phyloP scores from a whole-genome alignment of 192 early-diverging fungal genomes.

The Backusella psychrophila region DNA sequence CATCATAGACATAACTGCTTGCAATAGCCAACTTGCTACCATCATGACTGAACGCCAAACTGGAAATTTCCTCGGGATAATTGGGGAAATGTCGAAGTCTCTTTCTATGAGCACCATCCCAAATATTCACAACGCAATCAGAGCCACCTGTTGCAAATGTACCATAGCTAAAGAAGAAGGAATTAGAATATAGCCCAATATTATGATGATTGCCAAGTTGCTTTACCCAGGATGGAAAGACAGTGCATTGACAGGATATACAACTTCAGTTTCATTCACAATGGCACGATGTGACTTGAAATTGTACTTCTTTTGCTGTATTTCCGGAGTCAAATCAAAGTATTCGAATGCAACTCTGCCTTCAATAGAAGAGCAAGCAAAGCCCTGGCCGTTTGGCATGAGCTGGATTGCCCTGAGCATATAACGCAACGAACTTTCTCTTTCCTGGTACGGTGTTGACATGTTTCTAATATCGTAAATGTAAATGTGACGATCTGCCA shows the following conservation, averaged over 20 bases:
- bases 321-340: conserved; percentile 68
- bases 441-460: conserved; percentile 61
- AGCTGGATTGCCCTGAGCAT: conserved; percentile 83
- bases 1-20: conserved; percentile 92
- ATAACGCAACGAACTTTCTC: conserved; percentile 84
- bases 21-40: conserved; percentile 84
- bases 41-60: conserved; percentile 78
- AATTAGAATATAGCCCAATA: background rate
- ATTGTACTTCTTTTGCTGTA: conserved; percentile 83
- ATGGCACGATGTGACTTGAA: conserved; percentile 95
- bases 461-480: conserved; percentile 90
- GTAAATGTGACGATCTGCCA: conserved; percentile 71
- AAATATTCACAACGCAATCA: conserved; percentile 87
- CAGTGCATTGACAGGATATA: conserved; percentile 92
- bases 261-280: conserved; percentile 72
- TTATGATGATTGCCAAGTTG: too few relatives aligned
- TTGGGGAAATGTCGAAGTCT: conserved; percentile 77
- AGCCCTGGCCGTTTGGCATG: conserved; percentile 85
- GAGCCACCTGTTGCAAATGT: conserved; percentile 97
- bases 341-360: conserved; percentile 94
- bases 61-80: conserved; percentile 80
- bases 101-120: conserved; percentile 93
- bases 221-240: conserved; percentile 87
- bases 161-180: conserved; percentile 54
- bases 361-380: conserved; percentile 90